These are phyloP conservation scores for Diaporthe sp. DNA, from an alignment of 2,329 filamentous ascomycete genomes.

Conservation along the genomic window DNA sequence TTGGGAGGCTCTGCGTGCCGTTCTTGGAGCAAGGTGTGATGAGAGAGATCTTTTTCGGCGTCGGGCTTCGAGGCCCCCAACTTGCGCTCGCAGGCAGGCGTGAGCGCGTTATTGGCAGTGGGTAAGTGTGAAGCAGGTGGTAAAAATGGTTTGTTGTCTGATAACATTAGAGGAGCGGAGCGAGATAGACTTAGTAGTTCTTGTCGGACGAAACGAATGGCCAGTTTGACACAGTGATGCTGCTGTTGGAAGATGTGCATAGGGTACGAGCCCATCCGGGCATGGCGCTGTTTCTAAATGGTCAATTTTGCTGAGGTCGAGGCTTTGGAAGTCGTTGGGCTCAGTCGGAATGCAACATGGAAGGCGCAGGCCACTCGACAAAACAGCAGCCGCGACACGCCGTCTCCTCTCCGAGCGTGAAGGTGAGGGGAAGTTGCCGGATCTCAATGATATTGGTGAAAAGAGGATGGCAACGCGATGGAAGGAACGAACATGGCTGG, in stretches of 20 bases:
- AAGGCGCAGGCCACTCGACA: background rate
- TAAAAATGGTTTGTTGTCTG: background rate
- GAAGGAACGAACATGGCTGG: background rate
- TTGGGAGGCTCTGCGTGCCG: background rate
- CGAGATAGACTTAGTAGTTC: background rate
- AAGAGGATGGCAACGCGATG: background rate
- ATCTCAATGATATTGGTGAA: background rate
- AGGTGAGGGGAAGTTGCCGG: background rate
- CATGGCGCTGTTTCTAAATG: background rate
- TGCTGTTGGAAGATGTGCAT: background rate
- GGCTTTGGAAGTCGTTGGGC: background rate
- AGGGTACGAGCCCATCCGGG: background rate
- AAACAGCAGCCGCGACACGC: background rate
- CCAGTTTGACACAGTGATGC: background rate
- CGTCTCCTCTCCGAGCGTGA: background rate
- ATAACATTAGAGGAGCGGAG: constrained; percentile 9
- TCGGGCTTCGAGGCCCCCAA: background rate
- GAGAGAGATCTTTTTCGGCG: background rate
- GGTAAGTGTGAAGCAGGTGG: background rate
- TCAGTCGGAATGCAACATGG: background rate
- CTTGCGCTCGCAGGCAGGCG: background rate
- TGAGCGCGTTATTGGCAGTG: background rate
- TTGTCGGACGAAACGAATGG: background rate
- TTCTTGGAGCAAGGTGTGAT: background rate
- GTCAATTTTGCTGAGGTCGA: background rate